These are phyloP conservation scores for Sporisorium scitamineum DNA, from an alignment of 1,284 basidiomycete species.

Conservation along the genomic window DNA sequence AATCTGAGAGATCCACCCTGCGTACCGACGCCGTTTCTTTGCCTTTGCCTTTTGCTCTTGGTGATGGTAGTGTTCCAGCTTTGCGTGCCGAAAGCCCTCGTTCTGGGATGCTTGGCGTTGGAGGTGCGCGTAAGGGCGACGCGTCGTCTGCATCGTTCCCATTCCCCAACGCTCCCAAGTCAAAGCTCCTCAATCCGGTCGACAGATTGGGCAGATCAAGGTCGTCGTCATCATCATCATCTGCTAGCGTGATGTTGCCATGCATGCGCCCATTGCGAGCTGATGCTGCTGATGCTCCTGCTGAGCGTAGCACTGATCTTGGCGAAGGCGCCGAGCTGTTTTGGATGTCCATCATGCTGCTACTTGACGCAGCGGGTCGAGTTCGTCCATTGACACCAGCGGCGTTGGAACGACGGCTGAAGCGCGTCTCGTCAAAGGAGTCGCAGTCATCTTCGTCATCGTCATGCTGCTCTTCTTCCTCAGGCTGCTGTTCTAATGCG, in stretches of 20 bases:
- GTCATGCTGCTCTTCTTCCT: constrained; percentile 73
- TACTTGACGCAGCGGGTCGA: constrained; percentile 24
- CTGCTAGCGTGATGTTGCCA: constrained; percentile 47
- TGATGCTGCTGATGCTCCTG: constrained; percentile 23
- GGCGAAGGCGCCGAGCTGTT: constrained; percentile 50
- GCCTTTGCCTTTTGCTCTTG: constrained; percentile 20
- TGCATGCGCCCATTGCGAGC: constrained; percentile 12
- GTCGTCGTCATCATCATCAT: constrained; percentile 70
- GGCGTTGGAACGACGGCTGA: constrained; percentile 15
- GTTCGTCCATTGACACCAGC: constrained; percentile 8
- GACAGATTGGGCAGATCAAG: constrained; percentile 42
- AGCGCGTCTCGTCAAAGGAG: constrained; percentile 38
- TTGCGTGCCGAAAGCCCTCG: constrained; percentile 28
- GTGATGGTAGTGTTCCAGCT: constrained; percentile 1
- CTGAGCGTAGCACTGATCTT: constrained; percentile 29
- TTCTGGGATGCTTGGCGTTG: constrained; percentile 12
- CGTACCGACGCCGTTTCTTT: constrained; percentile 11
- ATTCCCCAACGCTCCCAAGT: constrained; percentile 56
- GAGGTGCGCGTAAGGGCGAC: background rate
- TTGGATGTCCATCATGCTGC: constrained; percentile 55
- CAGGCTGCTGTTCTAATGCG: constrained; percentile 68
- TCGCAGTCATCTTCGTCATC: constrained; percentile 73
- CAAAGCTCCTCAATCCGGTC: constrained; percentile 52
- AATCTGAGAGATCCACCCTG: constrained; percentile 28
- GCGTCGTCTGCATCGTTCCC: constrained; percentile 58